A percentile compares a stretch with the other conserved stretches of the same genome.
Evolutionary conservation across 208 protist species (phyloP).

Genomic region (Leishmania guyanensis): DNA sequence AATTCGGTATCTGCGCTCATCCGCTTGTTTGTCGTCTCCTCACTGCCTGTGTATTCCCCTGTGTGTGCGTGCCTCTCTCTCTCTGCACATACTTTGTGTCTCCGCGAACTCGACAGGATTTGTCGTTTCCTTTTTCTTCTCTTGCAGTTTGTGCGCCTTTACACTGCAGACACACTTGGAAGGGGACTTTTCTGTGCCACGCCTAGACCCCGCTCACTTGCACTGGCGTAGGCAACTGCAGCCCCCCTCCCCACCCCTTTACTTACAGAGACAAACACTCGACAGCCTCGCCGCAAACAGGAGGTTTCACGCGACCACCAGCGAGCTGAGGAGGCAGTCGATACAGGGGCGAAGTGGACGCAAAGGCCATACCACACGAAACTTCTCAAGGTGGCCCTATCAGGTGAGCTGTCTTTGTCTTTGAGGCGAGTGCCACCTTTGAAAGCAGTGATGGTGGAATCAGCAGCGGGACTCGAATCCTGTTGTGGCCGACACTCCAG

Average conservation of each 20-base stretch:
- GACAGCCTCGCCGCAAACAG: neutral
- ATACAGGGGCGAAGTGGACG: neutral
- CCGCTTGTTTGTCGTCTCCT: neutral
- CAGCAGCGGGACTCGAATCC: neutral
- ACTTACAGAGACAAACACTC: neutral
- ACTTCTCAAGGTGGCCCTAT: neutral
- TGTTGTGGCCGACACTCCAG: neutral
- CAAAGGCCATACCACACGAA: neutral
- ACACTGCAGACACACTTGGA: neutral
- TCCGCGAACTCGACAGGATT: neutral
- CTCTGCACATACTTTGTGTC: neutral
- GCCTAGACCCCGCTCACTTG: neutral
- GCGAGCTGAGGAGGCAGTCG: neutral
- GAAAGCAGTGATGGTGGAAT: neutral
- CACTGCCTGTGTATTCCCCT: neutral
- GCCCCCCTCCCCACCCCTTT: too few relatives aligned
- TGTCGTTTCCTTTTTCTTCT: slow-evolving; percentile 14
- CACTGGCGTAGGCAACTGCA: neutral
- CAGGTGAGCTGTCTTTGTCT: neutral
- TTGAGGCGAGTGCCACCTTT: neutral
- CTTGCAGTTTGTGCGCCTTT: neutral
- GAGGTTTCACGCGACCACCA: neutral
- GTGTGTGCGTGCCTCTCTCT: neutral
- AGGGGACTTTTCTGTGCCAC: neutral
- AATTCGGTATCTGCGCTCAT: neutral